Base-by-base conservation (phyloP, 1,139 yeast genomes). In the Hanseniaspora uvarum region DNA sequence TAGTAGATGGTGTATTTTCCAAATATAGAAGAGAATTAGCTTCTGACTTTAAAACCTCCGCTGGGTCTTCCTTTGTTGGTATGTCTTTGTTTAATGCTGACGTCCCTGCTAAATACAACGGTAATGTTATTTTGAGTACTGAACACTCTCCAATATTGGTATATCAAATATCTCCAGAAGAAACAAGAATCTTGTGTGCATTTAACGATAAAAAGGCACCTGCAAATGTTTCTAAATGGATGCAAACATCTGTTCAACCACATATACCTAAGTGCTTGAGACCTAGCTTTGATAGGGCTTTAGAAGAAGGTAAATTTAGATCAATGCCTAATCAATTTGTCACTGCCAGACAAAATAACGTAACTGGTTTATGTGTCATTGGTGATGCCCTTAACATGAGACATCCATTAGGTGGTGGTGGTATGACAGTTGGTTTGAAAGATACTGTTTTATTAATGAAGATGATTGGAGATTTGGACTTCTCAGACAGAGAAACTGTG, bases 341-440 rank as follows among this genome's bases (percentile, higher is more conserved):
- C 56, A 79, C 95, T 8, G 96, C 96, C 0, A 73, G 78, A 57
- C 73, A 76, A 51, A 79, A 78, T 61, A 73, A 73, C 19, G 75
- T 79, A 48, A 80, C 80, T 16, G 99, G 99, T n/a, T 71, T 88
- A 54, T 73, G 92, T 44, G 75, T 92, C 61, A 67, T 92, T 47
- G 99, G 99, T 41, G 99, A 92, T 66, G 87, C 98, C 1, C 75
- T 89, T 63, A 92, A 92, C 68, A 92, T 92, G 96, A 79, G 99
- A 66, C 99, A 92, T 68, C 99, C 99, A 19, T 76, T 92, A 59
- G 92, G 98, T 1, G 99, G 99, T 46, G 98, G 98, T 57, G 99
- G 99, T 57, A 92, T 92, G 99, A 89, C 97, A 11, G 98, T 92
- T 45, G 97, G 96, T 0, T 73, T 94, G 58, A 85, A 81, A 65